Evolutionary conservation across 352 stramenopile genomes (phyloP), one percentile per base, ranked within the genome.

Genomic region (Elongisporangium senticosum): DNA sequence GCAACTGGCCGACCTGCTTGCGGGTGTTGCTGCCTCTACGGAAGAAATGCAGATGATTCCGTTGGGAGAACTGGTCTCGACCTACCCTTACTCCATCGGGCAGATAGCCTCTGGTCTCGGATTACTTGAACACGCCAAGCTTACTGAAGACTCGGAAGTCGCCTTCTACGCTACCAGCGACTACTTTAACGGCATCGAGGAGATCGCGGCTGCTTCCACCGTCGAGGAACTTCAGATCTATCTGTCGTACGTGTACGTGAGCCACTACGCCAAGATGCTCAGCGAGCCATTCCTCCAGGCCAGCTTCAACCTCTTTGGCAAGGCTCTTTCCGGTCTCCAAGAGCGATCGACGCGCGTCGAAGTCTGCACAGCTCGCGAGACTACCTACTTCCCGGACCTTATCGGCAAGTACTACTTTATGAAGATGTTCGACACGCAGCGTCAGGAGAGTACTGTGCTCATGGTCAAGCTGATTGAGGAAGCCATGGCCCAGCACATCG

Each of bases 291-390:
- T 97, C 57, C 67, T 95, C 4, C 56, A 90, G n/a, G 86, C 81
- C 8, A 70, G 80, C 33, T 97, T 97, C 70, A 70, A 94, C 7
- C 95, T 98, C 60, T 95, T 90, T 61, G 71, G 87, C 55, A 60
- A 61, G 22, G 77, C 61, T 22, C 70, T 98, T 22, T 67, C 71
- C 0, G 87, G 91, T 6, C 77, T 77, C n/a, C 62, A 84, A 50
- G 68, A 67, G 43, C 80, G 79, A 20, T 78, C 84, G 17, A 50
- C 74, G 21, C 68, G 87, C 28, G 58, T 64, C 23, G 62, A 59
- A 17, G 70, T 82, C 33, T 92, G 84, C 51, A 79, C 89, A 26
- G 26, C 22, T 4, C 33, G 60, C 55, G 33, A 69, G 23, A 62
- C 57, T 10, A 56, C 69, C 15, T 54, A 70, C 19, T 61, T 89